Percentiles rank a stretch among this genome's conserved stretches.
These are phyloP conservation scores for Aspergillus leporis DNA, from an alignment of 495 filamentous ascomycete species.

Conservation along the genomic window DNA sequence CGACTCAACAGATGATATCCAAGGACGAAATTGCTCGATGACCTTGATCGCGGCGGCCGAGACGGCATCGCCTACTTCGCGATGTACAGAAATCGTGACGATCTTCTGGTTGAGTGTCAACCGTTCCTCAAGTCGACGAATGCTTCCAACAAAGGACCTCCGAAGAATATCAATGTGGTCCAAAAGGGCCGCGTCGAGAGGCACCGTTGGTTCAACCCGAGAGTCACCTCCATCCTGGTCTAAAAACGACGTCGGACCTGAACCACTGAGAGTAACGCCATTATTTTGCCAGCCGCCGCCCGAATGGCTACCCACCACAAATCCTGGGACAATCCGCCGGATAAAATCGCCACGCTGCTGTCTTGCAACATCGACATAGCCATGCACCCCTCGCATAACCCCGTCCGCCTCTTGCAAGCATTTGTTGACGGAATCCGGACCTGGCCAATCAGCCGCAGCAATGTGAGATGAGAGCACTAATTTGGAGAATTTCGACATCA, in stretches of 20 bases:
- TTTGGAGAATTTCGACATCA: slow-evolving; percentile 99
- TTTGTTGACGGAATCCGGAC: slow-evolving; percentile 83
- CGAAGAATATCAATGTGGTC: slow-evolving; percentile 84
- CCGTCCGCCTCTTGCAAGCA: slow-evolving; percentile 95
- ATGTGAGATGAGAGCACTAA: slow-evolving; percentile 98
- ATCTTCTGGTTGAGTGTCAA: slow-evolving; percentile 76
- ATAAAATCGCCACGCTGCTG: slow-evolving; percentile 89
- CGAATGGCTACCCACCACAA: slow-evolving; percentile 75
- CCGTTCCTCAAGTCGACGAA: slow-evolving; percentile 82
- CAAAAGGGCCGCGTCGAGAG: slow-evolving; percentile 72
- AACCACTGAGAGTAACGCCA: slow-evolving; percentile 66
- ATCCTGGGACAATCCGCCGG: slow-evolving; percentile 85
- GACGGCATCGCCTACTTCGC: slow-evolving; percentile 70
- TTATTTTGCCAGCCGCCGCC: slow-evolving; percentile 96
- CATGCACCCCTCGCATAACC: slow-evolving; percentile 88
- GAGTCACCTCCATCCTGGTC: slow-evolving; percentile 75
- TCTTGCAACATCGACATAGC: slow-evolving; percentile 91
- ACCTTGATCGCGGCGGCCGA: slow-evolving; percentile 74
- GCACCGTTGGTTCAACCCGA: slow-evolving; percentile 67
- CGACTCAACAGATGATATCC: slow-evolving; percentile 83
- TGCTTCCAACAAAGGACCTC: slow-evolving; percentile 73
- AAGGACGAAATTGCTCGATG: slow-evolving; percentile 81
- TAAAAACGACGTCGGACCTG: slow-evolving; percentile 73
- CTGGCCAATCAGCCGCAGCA: slow-evolving; percentile 89
- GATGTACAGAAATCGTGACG: slow-evolving; percentile 68